These are phyloP conservation scores for Candida endomychidarum DNA, from an alignment of 805 yeast species.

Conservation along the genomic window DNA sequence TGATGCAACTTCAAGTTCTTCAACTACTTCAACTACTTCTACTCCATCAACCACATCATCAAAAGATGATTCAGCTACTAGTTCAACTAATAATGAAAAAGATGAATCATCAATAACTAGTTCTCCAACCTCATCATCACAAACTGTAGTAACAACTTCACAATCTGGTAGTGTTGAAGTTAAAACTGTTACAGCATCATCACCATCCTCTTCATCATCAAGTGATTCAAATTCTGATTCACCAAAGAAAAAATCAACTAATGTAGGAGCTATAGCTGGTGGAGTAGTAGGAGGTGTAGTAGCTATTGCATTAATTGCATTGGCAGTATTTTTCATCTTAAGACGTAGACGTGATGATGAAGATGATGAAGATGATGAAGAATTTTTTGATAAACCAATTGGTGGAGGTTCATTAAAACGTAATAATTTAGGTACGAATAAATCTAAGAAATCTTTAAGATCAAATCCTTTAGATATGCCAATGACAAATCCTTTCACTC, in stretches of 20 bases:
- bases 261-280: conserved; percentile 42
- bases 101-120: conserved; percentile 10
- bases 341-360: conserved; percentile 27
- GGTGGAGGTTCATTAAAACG: conserved; percentile 18
- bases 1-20: conserved; percentile 3
- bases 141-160: conserved; percentile 14
- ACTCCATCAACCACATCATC: conserved; percentile 9
- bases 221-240: too few species aligned
- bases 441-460: conserved; percentile 19
- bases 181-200: conserved; percentile 14
- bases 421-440: conserved; percentile 15
- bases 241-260: conserved; percentile 22
- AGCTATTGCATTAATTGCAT: conserved; percentile 26
- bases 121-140: conserved; percentile 12
- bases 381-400: conserved; percentile 29
- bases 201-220: conserved; percentile 11
- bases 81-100: too few species aligned
- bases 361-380: conserved; percentile 42
- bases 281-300: conserved; percentile 47
- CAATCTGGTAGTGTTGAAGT: conserved; percentile 12
- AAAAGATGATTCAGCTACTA: not conserved
- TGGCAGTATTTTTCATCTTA: conserved; percentile 29
- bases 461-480: conserved; percentile 37
- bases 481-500: conserved; percentile 61
- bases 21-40: not conserved